A percentile compares a stretch with the other conserved stretches of the same genome.
phyloP scores from a whole-genome alignment of 208 protist species.

The Lotmaria passim region DNA sequence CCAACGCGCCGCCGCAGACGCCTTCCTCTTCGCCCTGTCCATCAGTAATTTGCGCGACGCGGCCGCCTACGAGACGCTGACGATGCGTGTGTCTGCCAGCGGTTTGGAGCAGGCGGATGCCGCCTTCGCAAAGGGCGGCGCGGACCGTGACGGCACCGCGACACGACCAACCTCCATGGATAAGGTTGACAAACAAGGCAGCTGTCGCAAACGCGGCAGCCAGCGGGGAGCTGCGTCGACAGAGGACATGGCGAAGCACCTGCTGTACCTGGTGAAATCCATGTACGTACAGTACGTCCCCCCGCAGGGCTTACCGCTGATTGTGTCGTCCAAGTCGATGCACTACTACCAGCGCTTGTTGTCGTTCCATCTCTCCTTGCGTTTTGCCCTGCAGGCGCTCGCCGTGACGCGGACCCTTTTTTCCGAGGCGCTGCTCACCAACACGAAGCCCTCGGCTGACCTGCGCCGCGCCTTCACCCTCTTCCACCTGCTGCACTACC shows the following conservation, averaged over 20 bases:
- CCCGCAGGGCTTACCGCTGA: constrained; percentile 57
- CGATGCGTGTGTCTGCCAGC: constrained; percentile 23
- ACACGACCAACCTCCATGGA: not conserved
- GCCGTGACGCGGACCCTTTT: constrained; percentile 59
- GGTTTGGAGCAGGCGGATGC: constrained; percentile 28
- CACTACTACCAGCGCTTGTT: constrained; percentile 82
- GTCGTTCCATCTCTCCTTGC: constrained; percentile 63
- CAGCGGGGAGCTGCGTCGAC: constrained; percentile 46
- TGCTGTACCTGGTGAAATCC: constrained; percentile 50
- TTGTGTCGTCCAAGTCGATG: constrained; percentile 73
- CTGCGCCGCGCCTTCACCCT: constrained; percentile 68
- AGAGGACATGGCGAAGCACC: constrained; percentile 55
- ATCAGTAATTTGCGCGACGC: constrained; percentile 30
- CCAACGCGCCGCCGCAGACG: constrained; percentile 30
- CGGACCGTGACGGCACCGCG: not conserved
- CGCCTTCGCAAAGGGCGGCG: not conserved
- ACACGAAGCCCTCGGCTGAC: constrained; percentile 56
- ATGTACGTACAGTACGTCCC: constrained; percentile 54
- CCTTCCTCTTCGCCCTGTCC: constrained; percentile 31
- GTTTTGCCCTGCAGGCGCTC: constrained; percentile 70
- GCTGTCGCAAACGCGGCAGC: not conserved
- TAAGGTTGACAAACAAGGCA: not conserved
- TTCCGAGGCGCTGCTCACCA: constrained; percentile 63
- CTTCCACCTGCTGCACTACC: constrained; percentile 70
- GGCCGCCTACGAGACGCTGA: constrained; percentile 27